phyloP scores from a whole-genome alignment of 148 eudicot genomes.

The Nepenthes mirabilis region DNA sequence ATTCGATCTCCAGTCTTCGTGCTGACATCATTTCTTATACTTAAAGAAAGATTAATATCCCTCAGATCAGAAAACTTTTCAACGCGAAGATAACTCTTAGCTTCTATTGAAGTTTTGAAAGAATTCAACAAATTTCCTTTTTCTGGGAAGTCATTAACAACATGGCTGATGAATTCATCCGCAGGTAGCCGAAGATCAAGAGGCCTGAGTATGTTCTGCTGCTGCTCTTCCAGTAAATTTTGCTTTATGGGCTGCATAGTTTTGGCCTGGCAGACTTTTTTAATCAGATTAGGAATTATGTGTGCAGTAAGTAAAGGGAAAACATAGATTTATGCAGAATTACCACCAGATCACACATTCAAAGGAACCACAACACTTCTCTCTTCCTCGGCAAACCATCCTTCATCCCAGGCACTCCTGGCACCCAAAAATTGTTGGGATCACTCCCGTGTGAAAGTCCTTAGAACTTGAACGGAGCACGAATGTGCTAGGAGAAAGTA shows the following conservation, averaged over 20 bases:
- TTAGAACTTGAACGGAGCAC: no score
- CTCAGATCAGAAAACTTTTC: slow-evolving; percentile 8
- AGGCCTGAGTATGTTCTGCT: slow-evolving; percentile 11
- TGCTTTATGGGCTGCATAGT: slow-evolving; percentile 6
- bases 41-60: slow-evolving; percentile 29
- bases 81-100: slow-evolving; percentile 4
- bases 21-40: slow-evolving; percentile 15
- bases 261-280: slow-evolving; percentile 15
- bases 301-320: neutral
- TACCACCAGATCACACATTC: neutral
- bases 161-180: slow-evolving; percentile 14
- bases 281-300: neutral
- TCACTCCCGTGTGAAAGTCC: no score
- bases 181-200: slow-evolving; percentile 30
- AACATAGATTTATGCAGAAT: neutral
- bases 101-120: slow-evolving; percentile 2
- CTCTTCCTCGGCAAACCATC: no score
- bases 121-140: slow-evolving; percentile 6
- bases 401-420: no score
- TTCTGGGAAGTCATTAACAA: slow-evolving; percentile 10
- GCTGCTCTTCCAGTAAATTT: slow-evolving; percentile 7
- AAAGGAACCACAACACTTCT: slow-evolving; percentile 3
- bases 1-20: slow-evolving; percentile 11
- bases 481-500: no score
- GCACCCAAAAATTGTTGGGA: no score